These are phyloP conservation scores for Trichosphaerium sp. DNA, from an alignment of 78 protist species.

Conservation along the genomic window DNA sequence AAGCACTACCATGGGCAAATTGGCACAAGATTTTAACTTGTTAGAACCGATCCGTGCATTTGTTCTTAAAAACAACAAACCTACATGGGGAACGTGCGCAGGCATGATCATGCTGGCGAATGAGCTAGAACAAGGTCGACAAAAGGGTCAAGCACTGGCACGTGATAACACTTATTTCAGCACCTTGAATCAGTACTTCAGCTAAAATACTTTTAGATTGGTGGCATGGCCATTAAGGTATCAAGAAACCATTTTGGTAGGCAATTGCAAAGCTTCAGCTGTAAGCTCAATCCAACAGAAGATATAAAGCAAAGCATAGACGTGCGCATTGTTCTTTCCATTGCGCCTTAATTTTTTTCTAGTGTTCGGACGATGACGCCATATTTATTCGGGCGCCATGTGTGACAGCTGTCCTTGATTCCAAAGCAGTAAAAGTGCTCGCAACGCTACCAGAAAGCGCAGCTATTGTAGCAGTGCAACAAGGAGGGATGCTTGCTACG, in stretches of 20 bases:
- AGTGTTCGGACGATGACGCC: too few relatives aligned
- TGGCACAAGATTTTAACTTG: not conserved
- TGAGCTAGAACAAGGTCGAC: constrained; percentile 7
- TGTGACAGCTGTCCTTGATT: not conserved
- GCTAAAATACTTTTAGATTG: constrained; percentile 35
- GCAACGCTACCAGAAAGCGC: not conserved
- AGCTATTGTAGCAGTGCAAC: too few relatives aligned
- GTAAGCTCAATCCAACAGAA: too few relatives aligned
- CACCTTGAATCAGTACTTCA: not conserved
- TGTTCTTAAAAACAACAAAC: not conserved
- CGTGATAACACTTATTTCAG: not conserved
- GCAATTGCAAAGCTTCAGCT: constrained; percentile 61
- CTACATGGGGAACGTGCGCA: constrained; percentile 65
- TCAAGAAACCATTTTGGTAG: constrained; percentile 67
- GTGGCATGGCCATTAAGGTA: constrained; percentile 37
- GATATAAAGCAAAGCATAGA: too few relatives aligned
- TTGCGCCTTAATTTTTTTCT: too few relatives aligned
- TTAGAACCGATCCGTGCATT: not conserved
- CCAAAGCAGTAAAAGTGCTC: not conserved
- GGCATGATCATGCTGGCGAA: constrained; percentile 52
- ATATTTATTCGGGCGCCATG: constrained; percentile 42
- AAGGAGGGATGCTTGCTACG: constrained; percentile 32
- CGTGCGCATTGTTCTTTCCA: too few relatives aligned
- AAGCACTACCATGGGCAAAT: constrained; percentile 46
- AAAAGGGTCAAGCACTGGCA: constrained; percentile 21